Base-by-base conservation (phyloP, 108 stramenopile genomes). In the Fragilariopsis cylindrus region DNA sequence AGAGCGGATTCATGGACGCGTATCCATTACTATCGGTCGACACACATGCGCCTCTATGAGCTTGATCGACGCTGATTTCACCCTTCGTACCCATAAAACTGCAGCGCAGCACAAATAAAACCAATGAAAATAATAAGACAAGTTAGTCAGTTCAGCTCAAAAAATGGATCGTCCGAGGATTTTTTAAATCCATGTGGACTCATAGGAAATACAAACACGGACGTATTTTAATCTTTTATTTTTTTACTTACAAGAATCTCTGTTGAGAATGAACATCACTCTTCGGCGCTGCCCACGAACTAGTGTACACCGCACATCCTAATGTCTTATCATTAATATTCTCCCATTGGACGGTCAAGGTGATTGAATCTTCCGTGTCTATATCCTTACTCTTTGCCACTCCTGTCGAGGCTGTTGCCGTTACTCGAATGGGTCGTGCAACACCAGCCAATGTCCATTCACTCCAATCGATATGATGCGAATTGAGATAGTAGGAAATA, bases 401-500 rank as follows among this genome's bases (percentile, higher is more conserved):
- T n/a, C 99, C 99, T 3, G 96, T 92, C 44, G 97, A 95, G 3
- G 84, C 88, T 2, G 92, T 88, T 1, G 93, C 99, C 3, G 96
- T 96, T 13, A 99, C 99, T 5, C 97, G 82, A 48, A 98, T 80
- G 7, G 97, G 97, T 16, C 96, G 84, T 3, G 96, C 92, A 58
- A 85, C 88, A 3, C 91, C 93, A 49, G 90, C 87, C 69, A 97
- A 66, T 11, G 92, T 95, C 99, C 99, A 99, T 77, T 99, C 99
- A 9, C 94, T 90, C 76, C 98, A 99, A 82, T 99, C 99, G 13
- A 99, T 83, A 79, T 99, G 99, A 82, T 99, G 99, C 8, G 96
- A 97, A 75, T 99, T 99, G 45, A 99, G 86, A 80, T 99, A 99
- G 74, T 98, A 99, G 19, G 95, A 96, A 74, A 99, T 99, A 84